A percentile compares a stretch with the other conserved stretches of the same genome.
Conservation (phyloP, 768 basidiomycete species). For the Phaeotremella fagi region DNA sequence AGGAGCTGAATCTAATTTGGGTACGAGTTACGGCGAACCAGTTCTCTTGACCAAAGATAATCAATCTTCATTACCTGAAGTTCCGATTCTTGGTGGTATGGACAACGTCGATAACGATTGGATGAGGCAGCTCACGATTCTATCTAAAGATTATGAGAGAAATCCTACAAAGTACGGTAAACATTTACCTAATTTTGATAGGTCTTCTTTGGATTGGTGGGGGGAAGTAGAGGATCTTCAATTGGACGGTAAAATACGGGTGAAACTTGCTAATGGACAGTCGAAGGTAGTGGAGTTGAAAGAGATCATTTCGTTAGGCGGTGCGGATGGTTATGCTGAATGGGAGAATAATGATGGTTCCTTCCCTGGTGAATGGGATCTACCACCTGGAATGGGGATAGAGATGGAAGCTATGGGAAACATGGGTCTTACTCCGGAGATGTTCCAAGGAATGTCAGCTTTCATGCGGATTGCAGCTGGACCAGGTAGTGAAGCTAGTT, state of each 20-base stretch:
- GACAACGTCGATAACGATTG: slow-evolving; percentile 58
- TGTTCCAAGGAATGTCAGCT: not conserved
- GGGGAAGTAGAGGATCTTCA: slow-evolving; percentile 66
- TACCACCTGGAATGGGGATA: too few species aligned
- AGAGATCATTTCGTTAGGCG: slow-evolving; percentile 69
- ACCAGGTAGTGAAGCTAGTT: slow-evolving; percentile 12
- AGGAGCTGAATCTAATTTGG: slow-evolving; percentile 60
- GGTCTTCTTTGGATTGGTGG: slow-evolving; percentile 62
- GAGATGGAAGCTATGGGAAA: not conserved
- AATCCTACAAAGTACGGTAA: not conserved
- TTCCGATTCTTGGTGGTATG: slow-evolving; percentile 67
- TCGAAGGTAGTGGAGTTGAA: slow-evolving; percentile 58
- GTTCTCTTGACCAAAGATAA: slow-evolving; percentile 74
- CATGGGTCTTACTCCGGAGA: not conserved
- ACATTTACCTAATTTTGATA: slow-evolving; percentile 37
- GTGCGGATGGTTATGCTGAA: slow-evolving; percentile 47
- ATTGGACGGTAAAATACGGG: slow-evolving; percentile 52
- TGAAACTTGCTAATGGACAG: slow-evolving; percentile 62
- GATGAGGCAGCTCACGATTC: slow-evolving; percentile 11
- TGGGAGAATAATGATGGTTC: not conserved
- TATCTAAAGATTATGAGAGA: slow-evolving; percentile 11
- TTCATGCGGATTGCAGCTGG: slow-evolving; percentile 5
- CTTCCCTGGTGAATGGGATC: not conserved
- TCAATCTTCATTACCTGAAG: slow-evolving; percentile 62
- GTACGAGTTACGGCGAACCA: slow-evolving; percentile 75